Percentiles rank a stretch among this genome's conserved stretches.
Evolutionary conservation across 2,329 filamentous ascomycete genomes (phyloP).

Genomic region (Colletotrichum sp.): DNA sequence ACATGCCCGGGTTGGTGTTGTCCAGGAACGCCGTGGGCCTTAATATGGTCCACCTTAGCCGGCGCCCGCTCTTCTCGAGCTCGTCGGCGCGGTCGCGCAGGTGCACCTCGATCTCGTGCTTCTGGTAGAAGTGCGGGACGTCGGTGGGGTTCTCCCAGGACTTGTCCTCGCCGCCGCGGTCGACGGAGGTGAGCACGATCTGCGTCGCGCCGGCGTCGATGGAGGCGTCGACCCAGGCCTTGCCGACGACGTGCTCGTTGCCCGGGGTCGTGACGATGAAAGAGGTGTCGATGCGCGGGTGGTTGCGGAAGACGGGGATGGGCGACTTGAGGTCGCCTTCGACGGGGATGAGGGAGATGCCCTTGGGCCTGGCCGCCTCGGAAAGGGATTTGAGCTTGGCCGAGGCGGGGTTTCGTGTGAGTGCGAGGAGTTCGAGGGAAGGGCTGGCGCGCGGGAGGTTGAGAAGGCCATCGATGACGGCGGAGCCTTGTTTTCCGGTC

Average conservation of each 20-base stretch:
- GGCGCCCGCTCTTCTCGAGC: not conserved
- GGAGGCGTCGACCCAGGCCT: constrained; percentile 29
- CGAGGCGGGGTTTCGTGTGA: constrained; percentile 10
- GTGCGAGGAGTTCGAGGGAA: constrained; percentile 17
- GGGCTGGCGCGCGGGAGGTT: constrained; percentile 12
- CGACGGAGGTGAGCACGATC: constrained; percentile 35
- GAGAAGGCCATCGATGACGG: constrained; percentile 40
- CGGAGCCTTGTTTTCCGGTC: constrained; percentile 51
- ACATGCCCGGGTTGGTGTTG: constrained; percentile 29
- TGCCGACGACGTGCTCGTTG: constrained; percentile 27
- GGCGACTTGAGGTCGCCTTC: constrained; percentile 24
- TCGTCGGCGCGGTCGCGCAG: constrained; percentile 20
- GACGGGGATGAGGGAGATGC: constrained; percentile 23
- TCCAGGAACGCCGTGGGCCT: constrained; percentile 33
- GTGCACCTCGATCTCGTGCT: constrained; percentile 23
- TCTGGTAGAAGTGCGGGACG: constrained; percentile 28
- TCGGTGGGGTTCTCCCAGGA: constrained; percentile 27
- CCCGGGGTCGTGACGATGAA: constrained; percentile 32
- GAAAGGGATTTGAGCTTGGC: constrained; percentile 10
- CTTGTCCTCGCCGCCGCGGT: constrained; percentile 28
- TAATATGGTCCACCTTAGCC: constrained; percentile 27
- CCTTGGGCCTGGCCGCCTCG: constrained; percentile 15
- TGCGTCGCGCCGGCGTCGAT: constrained; percentile 48
- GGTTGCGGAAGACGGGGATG: constrained; percentile 22
- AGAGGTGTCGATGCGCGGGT: constrained; percentile 26